Base-by-base conservation (phyloP, 345 rosid species). In the Populus tremula region DNA sequence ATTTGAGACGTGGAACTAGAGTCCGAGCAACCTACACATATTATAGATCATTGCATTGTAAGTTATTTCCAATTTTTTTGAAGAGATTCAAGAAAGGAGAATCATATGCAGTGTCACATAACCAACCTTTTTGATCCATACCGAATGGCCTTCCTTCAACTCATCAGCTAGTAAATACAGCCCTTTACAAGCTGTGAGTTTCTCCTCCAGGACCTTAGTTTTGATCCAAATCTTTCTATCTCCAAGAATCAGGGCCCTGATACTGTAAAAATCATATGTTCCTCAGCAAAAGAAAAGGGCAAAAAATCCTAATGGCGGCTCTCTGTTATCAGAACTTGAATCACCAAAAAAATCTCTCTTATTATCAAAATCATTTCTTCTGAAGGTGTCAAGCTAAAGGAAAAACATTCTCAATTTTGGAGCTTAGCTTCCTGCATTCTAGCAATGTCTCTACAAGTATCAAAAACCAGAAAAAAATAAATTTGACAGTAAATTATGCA, bases 91-190 rank as follows among this genome's bases (percentile, higher is more conserved):
- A 53, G 64, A 59, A 59, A 59, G 64, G 29, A 59, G 25, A 59
- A 59, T 59, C 29, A 56, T 56, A 1, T 56, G 14, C 27, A 56
- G 63, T 56, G 29, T 11, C 8, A 0, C 63, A 18, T 69, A 36
- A 78, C 49, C 23, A 71, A 80, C 86, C 86, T 84, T 75, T 36
- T 84, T 80, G 16, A 31, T 75, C 78, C 78, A 75, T 29, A 53
- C 18, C 2, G 31, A 5, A 49, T 66, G 33, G 29, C 13, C 70
- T 47, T 75, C 78, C 71, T 65, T 47, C 71, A 75, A 62, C 47
- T 75, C 63, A 66, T 20, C 71, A 21, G 63, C 78, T 21, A 41
- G 53, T 23, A 29, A 18, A 47, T 21, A 47, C 49, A 75, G 14
- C 49, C 67, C 53, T 25, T 47, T 33, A 45, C 78, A 75, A 18